Base-by-base conservation (phyloP, 805 yeast genomes). In the Wickerhamiella australiensis region DNA sequence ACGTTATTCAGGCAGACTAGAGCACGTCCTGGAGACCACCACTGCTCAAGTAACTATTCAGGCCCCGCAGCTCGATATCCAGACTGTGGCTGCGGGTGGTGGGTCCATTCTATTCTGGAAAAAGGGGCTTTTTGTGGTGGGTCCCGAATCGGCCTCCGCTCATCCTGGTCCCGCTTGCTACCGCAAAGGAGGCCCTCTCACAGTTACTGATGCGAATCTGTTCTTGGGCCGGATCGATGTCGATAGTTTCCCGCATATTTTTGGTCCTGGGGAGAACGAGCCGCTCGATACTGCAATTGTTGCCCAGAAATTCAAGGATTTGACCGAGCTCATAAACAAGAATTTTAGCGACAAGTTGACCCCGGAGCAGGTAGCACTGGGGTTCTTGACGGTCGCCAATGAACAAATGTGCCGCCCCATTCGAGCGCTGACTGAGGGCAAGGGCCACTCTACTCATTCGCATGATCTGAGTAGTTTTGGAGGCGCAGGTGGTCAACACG, bases 401-500 rank as follows among this genome's bases (percentile, higher is more conserved):
- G 94, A 84, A 58, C 70, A 87, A 1, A 86, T 86, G 95, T 83
- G 92, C n/a, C 74, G 94, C 53, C 95, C 95, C 1, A 83, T 86
- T 49, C 72, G 95, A 52, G 79, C 82, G 38, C 67, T 86, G 47
- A 85, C 95, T 0, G 95, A 85, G 61, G 85, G 90, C 1, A 84
- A 79, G 59, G 95, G 95, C 3, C 78, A 79, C 59, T 71, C 76
- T 38, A 72, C 79, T 0, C 62, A 82, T 8, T 68, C 74, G 9
- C 95, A 86, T 62, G 68, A 81, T 51, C 66, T 86, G 52, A 94
- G 87, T 1, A 75, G 90, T 2, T 86, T 86, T 66, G 95, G 95
- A 43, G 95, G 95, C 45, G 94, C 94, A 22, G 95, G 95, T 49
- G 95, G 95, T 7, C 95, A 86, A 65, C 88, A 84, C 64, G 88